These are phyloP conservation scores for Paraconiothyrium brasiliense DNA, from an alignment of 2,329 filamentous ascomycete genomes.

Conservation along the genomic window DNA sequence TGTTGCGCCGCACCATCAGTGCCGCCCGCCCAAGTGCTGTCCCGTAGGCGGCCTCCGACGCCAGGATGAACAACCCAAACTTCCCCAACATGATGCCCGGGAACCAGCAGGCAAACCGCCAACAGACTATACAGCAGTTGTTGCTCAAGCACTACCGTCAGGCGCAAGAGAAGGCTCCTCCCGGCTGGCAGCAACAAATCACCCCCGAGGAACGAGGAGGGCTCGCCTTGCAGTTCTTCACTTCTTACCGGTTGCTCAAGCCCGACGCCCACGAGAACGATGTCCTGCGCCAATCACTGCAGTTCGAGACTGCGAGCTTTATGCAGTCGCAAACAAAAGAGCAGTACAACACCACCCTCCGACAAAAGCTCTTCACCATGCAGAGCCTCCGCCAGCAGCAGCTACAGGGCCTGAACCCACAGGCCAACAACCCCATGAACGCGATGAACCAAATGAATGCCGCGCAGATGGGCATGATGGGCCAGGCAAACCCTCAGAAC, in stretches of 20 bases:
- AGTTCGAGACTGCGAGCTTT: conserved; percentile 43
- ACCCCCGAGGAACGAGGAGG: conserved; percentile 43
- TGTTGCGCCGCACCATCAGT: conserved; percentile 28
- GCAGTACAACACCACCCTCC: conserved; percentile 41
- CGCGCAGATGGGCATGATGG: conserved; percentile 49
- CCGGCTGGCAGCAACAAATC: conserved; percentile 46
- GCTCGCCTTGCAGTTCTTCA: conserved; percentile 46
- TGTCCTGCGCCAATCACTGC: conserved; percentile 38
- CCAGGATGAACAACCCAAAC: conserved; percentile 48
- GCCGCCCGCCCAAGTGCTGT: conserved; percentile 13
- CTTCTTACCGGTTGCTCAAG: conserved; percentile 44
- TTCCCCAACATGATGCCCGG: conserved; percentile 37
- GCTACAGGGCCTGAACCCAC: conserved; percentile 35
- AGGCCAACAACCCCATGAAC: conserved; percentile 40
- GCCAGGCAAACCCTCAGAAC: conserved; percentile 45
- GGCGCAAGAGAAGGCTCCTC: conserved; percentile 38
- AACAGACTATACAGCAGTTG: conserved; percentile 30
- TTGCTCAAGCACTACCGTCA: conserved; percentile 41
- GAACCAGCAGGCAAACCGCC: conserved; percentile 27
- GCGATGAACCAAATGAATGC: conserved; percentile 42
- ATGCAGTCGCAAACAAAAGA: conserved; percentile 39
- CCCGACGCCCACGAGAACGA: conserved; percentile 40
- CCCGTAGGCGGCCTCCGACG: conserved; percentile 27
- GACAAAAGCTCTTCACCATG: conserved; percentile 41
- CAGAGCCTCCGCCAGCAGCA: conserved; percentile 41